Evolutionary conservation across 192 early-diverging fungal species (phyloP), one percentile per base, ranked within the genome.

Genomic region (Entomortierella lignicola): DNA sequence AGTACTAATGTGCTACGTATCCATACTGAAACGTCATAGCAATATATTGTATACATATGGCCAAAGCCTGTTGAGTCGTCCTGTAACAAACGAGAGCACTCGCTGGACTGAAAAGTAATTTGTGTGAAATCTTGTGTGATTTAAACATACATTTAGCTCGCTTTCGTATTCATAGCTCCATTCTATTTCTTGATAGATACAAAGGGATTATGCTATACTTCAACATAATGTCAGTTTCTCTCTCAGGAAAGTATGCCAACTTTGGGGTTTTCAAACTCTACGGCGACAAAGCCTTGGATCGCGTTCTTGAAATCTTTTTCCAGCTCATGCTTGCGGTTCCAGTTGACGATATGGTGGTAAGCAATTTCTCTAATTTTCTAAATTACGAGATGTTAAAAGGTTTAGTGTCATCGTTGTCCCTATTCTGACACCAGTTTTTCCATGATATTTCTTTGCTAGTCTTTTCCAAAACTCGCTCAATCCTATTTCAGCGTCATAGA

Each of bases 261-360:
- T 95, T 97, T 84, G 94, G 94, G 12, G 92, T 96, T 29, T 94
- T 96, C 82, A 90, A 88, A 53, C 82, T 97, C 31, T 97, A 97
- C 65, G 87, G 89, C 47, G 95, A 97, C 69, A 88, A 85, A 6
- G 91, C 95, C 13, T 80, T 96, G 34, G 89, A 90, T 52, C 74
- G 85, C n/a, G 91, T 92, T 5, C 80, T 94, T 27, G 73, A 82
- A 8, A 84, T 90, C 15, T 72, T 89, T 26, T 91, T 92, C 59
- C 88, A 89, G 69, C 77, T 97, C 63, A 89, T 94, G 73, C 81
- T 91, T 23, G 82, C 81, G 29, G 86, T 93, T 26, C 94, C 94
- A 2, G 55, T 92, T n/a, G 72, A 83, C 2, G 94, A 97, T 81
- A 81, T 95, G 58, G 84, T 94, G 66, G 92, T 89, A 80, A 64